Evolutionary conservation across 176 grass and related monocot species (phyloP).

Genomic region (Otatea glauca): DNA sequence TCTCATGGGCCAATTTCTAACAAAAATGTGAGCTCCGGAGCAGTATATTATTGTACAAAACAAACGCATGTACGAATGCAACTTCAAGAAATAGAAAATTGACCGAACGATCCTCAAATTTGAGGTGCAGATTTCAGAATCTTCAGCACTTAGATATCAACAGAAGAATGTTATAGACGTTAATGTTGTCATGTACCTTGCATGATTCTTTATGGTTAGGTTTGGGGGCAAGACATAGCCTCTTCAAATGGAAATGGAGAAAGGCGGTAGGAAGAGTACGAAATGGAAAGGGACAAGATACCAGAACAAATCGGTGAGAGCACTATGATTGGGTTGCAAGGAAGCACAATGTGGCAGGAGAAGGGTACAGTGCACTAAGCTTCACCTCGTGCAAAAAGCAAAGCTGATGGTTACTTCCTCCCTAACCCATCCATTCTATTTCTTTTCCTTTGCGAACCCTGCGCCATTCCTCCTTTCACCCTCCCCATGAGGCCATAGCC

Average conservation of each 20-base stretch:
- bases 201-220: slow-evolving; percentile 37
- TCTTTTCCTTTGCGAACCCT: slow-evolving; percentile 15
- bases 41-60: background rate
- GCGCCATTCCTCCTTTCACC: slow-evolving; percentile 21
- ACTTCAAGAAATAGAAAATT: background rate
- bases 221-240: slow-evolving; percentile 35
- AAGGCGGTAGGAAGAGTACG: slow-evolving; percentile 57
- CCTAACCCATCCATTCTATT: slow-evolving; percentile 43
- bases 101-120: background rate
- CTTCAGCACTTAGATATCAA: background rate
- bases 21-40: too few relatives aligned
- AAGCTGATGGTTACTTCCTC: slow-evolving; percentile 55
- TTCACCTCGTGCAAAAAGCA: slow-evolving; percentile 69
- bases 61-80: background rate
- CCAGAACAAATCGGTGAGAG: slow-evolving; percentile 55
- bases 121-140: background rate
- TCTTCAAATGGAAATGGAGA: slow-evolving; percentile 23
- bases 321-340: slow-evolving; percentile 56
- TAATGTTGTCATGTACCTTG: slow-evolving; percentile 2
- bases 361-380: slow-evolving; percentile 61
- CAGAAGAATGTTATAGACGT: background rate
- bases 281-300: slow-evolving; percentile 68
- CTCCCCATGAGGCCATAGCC: slow-evolving; percentile 41
- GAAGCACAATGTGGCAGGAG: slow-evolving; percentile 51
- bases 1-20: too few relatives aligned